Conservation (phyloP, 2,329 filamentous ascomycete genomes). For the Paracoccidioides brasiliensis region DNA sequence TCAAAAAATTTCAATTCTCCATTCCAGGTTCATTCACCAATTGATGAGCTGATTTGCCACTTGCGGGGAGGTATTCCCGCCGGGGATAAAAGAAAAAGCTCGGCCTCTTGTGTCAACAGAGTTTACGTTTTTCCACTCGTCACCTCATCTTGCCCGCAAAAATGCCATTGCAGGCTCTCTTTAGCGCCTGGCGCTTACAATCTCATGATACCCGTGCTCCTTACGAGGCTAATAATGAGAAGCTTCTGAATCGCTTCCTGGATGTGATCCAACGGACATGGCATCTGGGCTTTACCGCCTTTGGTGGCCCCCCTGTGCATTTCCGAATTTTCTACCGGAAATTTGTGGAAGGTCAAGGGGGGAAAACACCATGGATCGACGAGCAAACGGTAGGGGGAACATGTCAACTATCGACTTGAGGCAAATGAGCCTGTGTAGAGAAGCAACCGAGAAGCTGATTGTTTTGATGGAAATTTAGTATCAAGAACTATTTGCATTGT, state of each 20-base stretch:
- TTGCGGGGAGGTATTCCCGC: too few species aligned
- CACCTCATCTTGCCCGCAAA: neutral
- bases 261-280: conserved; percentile 35
- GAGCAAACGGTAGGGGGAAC: conserved; percentile 47
- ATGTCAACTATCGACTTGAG: neutral
- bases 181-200: conserved; percentile 5
- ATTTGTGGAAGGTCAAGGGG: conserved; percentile 40
- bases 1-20: too few species aligned
- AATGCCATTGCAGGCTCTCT: conserved; percentile 8
- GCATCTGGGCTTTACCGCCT: conserved; percentile 52
- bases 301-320: conserved; percentile 56
- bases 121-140: neutral
- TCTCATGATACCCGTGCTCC: conserved; percentile 1
- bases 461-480: conserved; percentile 35
- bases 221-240: conserved; percentile 17
- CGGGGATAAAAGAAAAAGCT: too few species aligned
- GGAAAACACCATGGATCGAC: conserved; percentile 50
- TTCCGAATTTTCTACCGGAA: conserved; percentile 53
- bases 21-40: too few species aligned
- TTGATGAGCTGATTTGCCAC: too few species aligned
- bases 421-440: neutral
- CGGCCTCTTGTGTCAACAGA: neutral
- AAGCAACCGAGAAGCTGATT: neutral
- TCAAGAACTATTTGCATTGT: conserved; percentile 58
- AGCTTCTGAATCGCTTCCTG: conserved; percentile 16